Conservation (phyloP, 2,329 filamentous ascomycete species). For the Chrysosphaeria jannelii region DNA sequence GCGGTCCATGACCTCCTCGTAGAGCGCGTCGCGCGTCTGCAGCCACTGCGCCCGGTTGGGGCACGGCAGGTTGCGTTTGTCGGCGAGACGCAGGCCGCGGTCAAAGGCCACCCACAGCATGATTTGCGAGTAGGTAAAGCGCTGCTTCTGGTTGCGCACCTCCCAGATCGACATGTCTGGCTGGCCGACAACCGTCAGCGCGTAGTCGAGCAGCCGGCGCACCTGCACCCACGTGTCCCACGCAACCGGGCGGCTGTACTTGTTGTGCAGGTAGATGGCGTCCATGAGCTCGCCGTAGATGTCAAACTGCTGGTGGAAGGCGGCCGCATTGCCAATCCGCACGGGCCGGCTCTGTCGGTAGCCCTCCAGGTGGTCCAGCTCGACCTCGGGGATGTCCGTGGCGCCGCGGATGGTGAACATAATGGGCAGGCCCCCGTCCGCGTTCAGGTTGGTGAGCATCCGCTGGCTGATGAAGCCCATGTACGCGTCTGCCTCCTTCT, state of each 20-base stretch:
- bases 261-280: conserved; percentile 49
- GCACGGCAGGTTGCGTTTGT: conserved; percentile 48
- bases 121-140: conserved; percentile 57
- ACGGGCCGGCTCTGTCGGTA: conserved; percentile 43
- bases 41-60: conserved; percentile 38
- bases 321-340: conserved; percentile 47
- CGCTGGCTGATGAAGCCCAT: conserved; percentile 51
- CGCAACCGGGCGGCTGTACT: conserved; percentile 44
- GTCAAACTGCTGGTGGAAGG: conserved; percentile 47
- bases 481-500: conserved; percentile 45
- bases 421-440: conserved; percentile 36
- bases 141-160: conserved; percentile 42
- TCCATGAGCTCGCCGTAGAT: conserved; percentile 60
- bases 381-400: conserved; percentile 41
- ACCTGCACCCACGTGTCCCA: conserved; percentile 52
- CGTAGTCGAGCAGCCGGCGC: conserved; percentile 38
- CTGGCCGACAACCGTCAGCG: conserved; percentile 28
- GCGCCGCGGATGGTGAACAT: conserved; percentile 58
- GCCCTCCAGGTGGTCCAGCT: conserved; percentile 39
- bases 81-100: conserved; percentile 38
- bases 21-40: conserved; percentile 32
- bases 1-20: conserved; percentile 51
- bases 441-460: conserved; percentile 26
- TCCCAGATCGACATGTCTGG: conserved; percentile 70
- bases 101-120: conserved; percentile 66